Evolutionary conservation across 805 yeast genomes (phyloP).

Genomic region (Lipomyces orientalis): DNA sequence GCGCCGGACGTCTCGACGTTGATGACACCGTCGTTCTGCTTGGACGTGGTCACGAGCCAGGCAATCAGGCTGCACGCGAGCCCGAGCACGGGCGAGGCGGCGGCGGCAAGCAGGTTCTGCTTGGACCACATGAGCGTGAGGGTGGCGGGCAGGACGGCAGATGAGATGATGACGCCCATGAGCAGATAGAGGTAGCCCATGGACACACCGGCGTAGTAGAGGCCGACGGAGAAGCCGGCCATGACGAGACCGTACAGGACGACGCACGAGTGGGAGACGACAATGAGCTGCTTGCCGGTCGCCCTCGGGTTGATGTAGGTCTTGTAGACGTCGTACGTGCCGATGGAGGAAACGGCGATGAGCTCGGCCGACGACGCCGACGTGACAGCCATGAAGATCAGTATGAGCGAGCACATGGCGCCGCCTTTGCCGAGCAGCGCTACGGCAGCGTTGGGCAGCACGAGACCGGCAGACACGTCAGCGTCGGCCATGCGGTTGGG

Average conservation of each 20-base stretch:
- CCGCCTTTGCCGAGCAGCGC: constrained; percentile 85
- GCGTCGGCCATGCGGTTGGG: constrained; percentile 66
- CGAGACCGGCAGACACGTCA: constrained; percentile 74
- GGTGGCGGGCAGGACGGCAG: constrained; percentile 51
- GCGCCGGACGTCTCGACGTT: constrained; percentile 70
- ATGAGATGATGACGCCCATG: constrained; percentile 75
- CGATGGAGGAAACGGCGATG: constrained; percentile 79
- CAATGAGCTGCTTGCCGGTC: constrained; percentile 67
- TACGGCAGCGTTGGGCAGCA: constrained; percentile 68
- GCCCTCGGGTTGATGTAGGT: constrained; percentile 78
- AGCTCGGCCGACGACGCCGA: constrained; percentile 87
- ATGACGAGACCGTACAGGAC: constrained; percentile 60
- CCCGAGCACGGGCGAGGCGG: constrained; percentile 78
- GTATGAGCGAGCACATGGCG: constrained; percentile 73
- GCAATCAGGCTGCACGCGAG: constrained; percentile 73
- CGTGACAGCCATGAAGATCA: constrained; percentile 85
- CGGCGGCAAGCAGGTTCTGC: constrained; percentile 66
- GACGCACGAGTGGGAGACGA: constrained; percentile 67
- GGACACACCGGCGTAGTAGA: constrained; percentile 77
- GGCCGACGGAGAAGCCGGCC: constrained; percentile 80
- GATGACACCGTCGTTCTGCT: constrained; percentile 48
- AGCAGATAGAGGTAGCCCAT: constrained; percentile 84
- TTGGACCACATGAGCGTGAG: constrained; percentile 62
- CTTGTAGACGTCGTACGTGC: constrained; percentile 80
- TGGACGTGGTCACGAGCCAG: constrained; percentile 73